Percentiles rank a stretch among this genome's conserved stretches.
Conservation (phyloP, 495 filamentous ascomycete species). For the Podospora conica region DNA sequence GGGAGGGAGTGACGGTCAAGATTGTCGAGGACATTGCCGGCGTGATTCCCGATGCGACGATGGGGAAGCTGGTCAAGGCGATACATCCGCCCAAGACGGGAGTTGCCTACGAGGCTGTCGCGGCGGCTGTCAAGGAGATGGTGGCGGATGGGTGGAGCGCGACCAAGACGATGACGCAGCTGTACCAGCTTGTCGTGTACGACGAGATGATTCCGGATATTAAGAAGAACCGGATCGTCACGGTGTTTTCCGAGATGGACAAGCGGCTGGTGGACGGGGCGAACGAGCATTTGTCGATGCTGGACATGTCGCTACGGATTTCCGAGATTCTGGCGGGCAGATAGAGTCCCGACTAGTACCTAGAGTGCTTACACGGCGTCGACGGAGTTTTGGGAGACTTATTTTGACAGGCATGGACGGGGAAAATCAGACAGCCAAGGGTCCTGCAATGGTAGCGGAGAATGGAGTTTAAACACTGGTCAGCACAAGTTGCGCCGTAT, state of each 20-base stretch:
- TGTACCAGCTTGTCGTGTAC: constrained; percentile 77
- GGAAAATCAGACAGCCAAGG: background rate
- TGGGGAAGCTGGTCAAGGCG: constrained; percentile 64
- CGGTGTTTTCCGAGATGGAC: constrained; percentile 86
- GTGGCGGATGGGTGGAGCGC: constrained; percentile 98
- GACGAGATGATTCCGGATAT: constrained; percentile 75
- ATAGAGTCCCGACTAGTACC: constrained; percentile 4
- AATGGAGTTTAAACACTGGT: background rate
- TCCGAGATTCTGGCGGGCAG: constrained; percentile 60
- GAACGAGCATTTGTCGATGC: constrained; percentile 86
- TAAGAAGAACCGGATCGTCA: constrained; percentile 86
- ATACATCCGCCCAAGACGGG: constrained; percentile 66
- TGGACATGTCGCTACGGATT: constrained; percentile 78
- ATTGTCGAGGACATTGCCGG: constrained; percentile 93
- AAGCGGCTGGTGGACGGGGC: constrained; percentile 95
- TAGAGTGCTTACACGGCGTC: background rate
- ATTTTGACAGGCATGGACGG: background rate
- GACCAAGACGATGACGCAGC: constrained; percentile 73
- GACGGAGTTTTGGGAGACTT: background rate
- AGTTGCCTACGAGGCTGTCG: constrained; percentile 65
- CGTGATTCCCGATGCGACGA: constrained; percentile 70
- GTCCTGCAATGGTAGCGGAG: background rate
- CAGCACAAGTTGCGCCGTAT: background rate
- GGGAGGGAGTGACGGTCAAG: constrained; percentile 59
- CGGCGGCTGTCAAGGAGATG: constrained; percentile 76